Conservation (phyloP, 139 green algal species). For the Deuterostichococcus epilithicus region DNA sequence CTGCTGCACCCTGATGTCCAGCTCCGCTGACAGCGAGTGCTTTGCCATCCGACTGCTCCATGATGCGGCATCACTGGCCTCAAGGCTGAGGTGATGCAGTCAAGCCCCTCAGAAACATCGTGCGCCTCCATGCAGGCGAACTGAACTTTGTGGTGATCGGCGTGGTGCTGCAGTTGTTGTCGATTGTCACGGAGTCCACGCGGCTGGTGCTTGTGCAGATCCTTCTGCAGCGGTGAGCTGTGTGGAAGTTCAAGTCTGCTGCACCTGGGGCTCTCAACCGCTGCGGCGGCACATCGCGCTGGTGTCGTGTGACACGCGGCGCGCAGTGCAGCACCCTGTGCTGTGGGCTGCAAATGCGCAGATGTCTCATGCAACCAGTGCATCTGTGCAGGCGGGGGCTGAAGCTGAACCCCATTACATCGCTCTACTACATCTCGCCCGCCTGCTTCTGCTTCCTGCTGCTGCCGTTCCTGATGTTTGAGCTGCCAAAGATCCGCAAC, state of each 20-base stretch:
- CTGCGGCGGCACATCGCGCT: no score
- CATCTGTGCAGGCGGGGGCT: constrained; percentile 24
- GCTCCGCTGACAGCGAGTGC: not conserved
- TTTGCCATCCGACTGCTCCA: no score
- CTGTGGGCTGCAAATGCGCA: no score
- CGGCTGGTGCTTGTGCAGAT: constrained; percentile 86
- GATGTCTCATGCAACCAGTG: not conserved
- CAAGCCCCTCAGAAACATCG: no score
- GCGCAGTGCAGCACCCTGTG: no score
- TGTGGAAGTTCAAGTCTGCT: no score
- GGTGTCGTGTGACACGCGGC: no score
- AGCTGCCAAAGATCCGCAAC: constrained; percentile 49
- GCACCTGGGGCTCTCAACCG: no score
- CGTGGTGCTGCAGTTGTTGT: constrained; percentile 84
- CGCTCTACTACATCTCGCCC: constrained; percentile 57
- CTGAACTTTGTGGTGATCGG: constrained; percentile 81
- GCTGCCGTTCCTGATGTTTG: constrained; percentile 43
- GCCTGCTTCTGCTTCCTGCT: constrained; percentile 35
- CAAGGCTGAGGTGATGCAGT: no score
- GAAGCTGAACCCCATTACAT: constrained; percentile 57
- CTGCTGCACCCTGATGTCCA: not conserved
- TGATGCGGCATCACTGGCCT: no score
- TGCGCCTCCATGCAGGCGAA: constrained; percentile 70
- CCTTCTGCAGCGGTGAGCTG: constrained; percentile 63
- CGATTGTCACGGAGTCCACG: constrained; percentile 70